Conservation (phyloP, 73 alveolate genomes). For the Stentor roeselii region DNA sequence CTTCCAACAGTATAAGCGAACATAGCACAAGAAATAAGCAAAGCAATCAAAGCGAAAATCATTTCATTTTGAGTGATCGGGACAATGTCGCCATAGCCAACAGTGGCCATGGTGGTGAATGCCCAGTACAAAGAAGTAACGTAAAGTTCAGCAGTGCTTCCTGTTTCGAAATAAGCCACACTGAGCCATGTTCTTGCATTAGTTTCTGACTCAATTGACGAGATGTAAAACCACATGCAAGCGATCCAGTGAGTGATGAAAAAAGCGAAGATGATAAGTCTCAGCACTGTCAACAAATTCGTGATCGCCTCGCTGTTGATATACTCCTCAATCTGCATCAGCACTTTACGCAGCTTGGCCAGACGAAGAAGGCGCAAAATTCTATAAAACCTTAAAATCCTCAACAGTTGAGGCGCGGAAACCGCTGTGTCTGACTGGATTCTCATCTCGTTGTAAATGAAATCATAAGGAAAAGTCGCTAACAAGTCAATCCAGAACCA, state of each 20-base stretch:
- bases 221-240: constrained; percentile 54
- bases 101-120: constrained; percentile 88
- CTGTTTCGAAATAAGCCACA: constrained; percentile 45
- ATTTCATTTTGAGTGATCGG: constrained; percentile 70
- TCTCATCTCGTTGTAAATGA: constrained; percentile 28
- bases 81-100: constrained; percentile 85
- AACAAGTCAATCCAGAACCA: constrained; percentile 59
- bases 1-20: constrained; percentile 83
- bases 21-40: constrained; percentile 76
- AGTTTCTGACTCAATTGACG: constrained; percentile 44
- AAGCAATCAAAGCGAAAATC: constrained; percentile 48
- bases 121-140: constrained; percentile 81
- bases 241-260: constrained; percentile 73
- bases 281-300: constrained; percentile 40
- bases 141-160: constrained; percentile 39
- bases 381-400: constrained; percentile 43
- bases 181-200: constrained; percentile 49
- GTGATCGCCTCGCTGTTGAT: constrained; percentile 49
- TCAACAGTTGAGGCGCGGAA: constrained; percentile 48
- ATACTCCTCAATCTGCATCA: constrained; percentile 54
- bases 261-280: constrained; percentile 46
- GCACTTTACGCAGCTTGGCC: constrained; percentile 45
- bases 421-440: constrained; percentile 16
- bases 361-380: constrained; percentile 53
- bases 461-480: constrained; percentile 52